Evolutionary conservation across 768 basidiomycete species (phyloP).

Genomic region (Crepidotus variabilis): DNA sequence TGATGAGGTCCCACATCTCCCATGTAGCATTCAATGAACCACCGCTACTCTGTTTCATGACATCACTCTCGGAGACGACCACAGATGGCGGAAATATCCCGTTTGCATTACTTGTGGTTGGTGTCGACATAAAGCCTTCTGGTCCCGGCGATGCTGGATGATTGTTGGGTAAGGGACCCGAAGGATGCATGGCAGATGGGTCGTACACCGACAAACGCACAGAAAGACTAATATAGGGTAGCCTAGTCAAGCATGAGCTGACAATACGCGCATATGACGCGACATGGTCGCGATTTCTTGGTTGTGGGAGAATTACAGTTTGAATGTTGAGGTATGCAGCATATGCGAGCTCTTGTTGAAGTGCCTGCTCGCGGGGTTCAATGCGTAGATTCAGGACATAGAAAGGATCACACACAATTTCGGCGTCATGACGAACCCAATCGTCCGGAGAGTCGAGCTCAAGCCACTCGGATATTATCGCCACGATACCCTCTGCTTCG

Average conservation of each 20-base stretch:
- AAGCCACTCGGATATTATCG: conserved; percentile 89
- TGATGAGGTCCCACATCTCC: conserved; percentile 98
- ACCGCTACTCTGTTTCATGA: conserved; percentile 37
- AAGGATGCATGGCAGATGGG: conserved; percentile 52
- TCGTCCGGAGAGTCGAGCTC: conserved; percentile 91
- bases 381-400: conserved; percentile 6
- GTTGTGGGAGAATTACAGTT: conserved; percentile 84
- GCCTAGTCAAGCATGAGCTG: conserved; percentile 67
- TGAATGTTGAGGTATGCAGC: conserved; percentile 89
- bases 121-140: conserved; percentile 8
- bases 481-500: conserved; percentile 69
- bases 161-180: conserved; percentile 20
- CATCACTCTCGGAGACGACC: conserved; percentile 24
- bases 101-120: conserved; percentile 10
- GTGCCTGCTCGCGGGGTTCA: conserved; percentile 51
- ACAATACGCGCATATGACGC: conserved; percentile 93
- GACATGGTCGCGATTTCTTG: conserved; percentile 76
- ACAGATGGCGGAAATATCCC: conserved; percentile 26
- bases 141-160: conserved; percentile 1
- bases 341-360: conserved; percentile 90
- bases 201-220: conserved; percentile 83
- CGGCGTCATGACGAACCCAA: conserved; percentile 93
- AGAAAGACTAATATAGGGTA: conserved; percentile 74
- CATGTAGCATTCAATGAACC: conserved; percentile 73
- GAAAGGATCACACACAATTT: conserved; percentile 62